phyloP scores from a whole-genome alignment of 768 basidiomycete genomes.

The Russula lepida region DNA sequence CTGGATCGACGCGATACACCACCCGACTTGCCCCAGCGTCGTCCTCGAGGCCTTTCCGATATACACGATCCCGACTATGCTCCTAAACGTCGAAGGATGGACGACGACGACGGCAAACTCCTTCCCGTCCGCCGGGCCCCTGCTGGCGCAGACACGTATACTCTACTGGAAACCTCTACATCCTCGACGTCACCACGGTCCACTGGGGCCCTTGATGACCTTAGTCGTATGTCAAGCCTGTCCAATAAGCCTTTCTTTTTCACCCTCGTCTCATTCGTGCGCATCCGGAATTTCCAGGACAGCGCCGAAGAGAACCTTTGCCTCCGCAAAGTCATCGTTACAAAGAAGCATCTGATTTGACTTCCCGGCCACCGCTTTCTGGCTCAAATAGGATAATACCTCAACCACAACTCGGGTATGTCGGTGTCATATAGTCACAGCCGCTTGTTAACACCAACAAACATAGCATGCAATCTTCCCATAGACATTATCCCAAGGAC shows the following conservation, averaged over 20 bases:
- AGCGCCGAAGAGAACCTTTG: conserved; percentile 16
- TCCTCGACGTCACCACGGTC: conserved; percentile 17
- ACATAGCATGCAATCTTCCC: conserved; percentile 10
- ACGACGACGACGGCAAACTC: conserved; percentile 8
- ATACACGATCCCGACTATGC: conserved; percentile 11
- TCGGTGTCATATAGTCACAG: not conserved
- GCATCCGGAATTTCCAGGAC: conserved; percentile 14
- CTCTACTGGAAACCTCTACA: conserved; percentile 6
- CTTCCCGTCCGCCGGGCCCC: conserved; percentile 9
- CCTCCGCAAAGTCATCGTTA: conserved; percentile 21
- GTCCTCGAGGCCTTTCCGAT: conserved; percentile 11
- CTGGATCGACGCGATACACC: conserved; percentile 7
- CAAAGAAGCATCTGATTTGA: conserved; percentile 10
- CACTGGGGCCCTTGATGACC: conserved; percentile 10
- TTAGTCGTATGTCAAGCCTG: conserved; percentile 19
- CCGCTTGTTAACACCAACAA: not conserved
- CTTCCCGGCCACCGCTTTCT: not conserved
- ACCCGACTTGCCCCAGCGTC: conserved; percentile 16
- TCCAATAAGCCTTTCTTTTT: conserved; percentile 5
- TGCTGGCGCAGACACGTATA: conserved; percentile 8
- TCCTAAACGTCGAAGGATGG: conserved; percentile 17
- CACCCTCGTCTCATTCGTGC: conserved; percentile 8
- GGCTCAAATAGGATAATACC: conserved; percentile 6
- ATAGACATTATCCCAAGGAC: conserved; percentile 10
- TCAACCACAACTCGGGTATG: conserved; percentile 12